Evolutionary conservation across 352 stramenopile genomes (phyloP).

Genomic region (Phytophthora vignae): DNA sequence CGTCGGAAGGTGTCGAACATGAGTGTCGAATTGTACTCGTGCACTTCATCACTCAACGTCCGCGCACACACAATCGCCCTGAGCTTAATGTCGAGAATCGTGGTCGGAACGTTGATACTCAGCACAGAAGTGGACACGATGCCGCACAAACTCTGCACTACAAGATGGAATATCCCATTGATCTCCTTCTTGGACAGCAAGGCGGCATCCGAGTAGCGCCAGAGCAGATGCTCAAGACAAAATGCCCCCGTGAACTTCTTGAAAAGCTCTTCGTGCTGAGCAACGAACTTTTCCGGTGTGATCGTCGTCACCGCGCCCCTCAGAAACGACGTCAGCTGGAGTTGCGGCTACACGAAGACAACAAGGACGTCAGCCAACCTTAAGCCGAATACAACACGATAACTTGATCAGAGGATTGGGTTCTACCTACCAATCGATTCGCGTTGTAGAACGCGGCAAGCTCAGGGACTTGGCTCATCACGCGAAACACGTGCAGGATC

Average conservation of each 20-base stretch:
- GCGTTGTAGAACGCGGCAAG: slow-evolving; percentile 82
- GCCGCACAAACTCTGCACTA: slow-evolving; percentile 79
- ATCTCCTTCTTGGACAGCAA: slow-evolving; percentile 85
- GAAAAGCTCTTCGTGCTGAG: slow-evolving; percentile 82
- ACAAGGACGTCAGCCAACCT: neutral
- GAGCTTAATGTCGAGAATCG: slow-evolving; percentile 77
- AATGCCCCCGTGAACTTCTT: slow-evolving; percentile 80
- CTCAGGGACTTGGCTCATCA: slow-evolving; percentile 78
- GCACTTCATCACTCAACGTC: slow-evolving; percentile 74
- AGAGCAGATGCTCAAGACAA: slow-evolving; percentile 78
- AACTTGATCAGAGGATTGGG: too few species aligned
- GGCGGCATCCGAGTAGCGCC: slow-evolving; percentile 73
- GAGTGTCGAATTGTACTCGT: slow-evolving; percentile 74
- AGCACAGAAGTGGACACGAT: slow-evolving; percentile 72
- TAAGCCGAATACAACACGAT: too few species aligned
- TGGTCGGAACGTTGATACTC: slow-evolving; percentile 58
- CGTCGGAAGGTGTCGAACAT: slow-evolving; percentile 76
- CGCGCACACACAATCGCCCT: slow-evolving; percentile 65
- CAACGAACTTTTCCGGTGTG: slow-evolving; percentile 77
- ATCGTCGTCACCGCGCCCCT: slow-evolving; percentile 74
- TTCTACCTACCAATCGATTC: slow-evolving; percentile 65
- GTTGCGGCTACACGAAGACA: slow-evolving; percentile 57
- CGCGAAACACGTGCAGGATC: slow-evolving; percentile 76
- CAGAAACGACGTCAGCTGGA: slow-evolving; percentile 80
- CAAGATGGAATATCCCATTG: slow-evolving; percentile 81